Percentiles rank a stretch among this genome's conserved stretches.
Conservation (phyloP, 768 basidiomycete genomes). For the Pleurotus tuber-regium region DNA sequence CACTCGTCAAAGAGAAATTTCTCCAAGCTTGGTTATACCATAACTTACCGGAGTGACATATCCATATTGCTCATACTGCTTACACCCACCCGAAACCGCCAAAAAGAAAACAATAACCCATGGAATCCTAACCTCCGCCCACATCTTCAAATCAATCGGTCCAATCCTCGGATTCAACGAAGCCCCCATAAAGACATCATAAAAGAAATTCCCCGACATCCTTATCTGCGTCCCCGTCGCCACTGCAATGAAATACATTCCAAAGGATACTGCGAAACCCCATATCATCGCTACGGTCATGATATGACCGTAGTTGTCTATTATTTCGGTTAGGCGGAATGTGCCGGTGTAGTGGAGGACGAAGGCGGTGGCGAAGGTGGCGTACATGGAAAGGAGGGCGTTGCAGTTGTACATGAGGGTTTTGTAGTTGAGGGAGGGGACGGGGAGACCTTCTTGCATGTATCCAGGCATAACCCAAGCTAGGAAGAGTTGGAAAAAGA, state of each 20-base stretch:
- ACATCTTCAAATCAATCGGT: slow-evolving; percentile 95
- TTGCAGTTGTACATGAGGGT: slow-evolving; percentile 97
- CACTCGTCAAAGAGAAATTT: not conserved
- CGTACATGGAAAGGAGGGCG: slow-evolving; percentile 81
- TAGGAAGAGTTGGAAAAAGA: slow-evolving; percentile 86
- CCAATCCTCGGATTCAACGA: slow-evolving; percentile 92
- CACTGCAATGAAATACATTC: slow-evolving; percentile 79
- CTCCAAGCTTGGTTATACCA: not conserved
- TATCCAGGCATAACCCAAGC: slow-evolving; percentile 92
- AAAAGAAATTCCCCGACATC: slow-evolving; percentile 94
- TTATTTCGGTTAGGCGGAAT: slow-evolving; percentile 91
- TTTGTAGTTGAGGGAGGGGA: slow-evolving; percentile 91
- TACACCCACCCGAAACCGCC: slow-evolving; percentile 88
- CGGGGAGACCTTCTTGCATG: slow-evolving; percentile 92
- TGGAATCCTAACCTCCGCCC: slow-evolving; percentile 94
- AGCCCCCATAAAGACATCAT: slow-evolving; percentile 97
- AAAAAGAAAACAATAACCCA: slow-evolving; percentile 97
- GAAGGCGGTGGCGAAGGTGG: slow-evolving; percentile 73
- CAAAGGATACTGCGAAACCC: slow-evolving; percentile 78
- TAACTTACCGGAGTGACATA: slow-evolving; percentile 85
- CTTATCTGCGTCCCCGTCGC: slow-evolving; percentile 78
- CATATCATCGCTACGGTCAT: slow-evolving; percentile 96
- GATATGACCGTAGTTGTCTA: slow-evolving; percentile 93
- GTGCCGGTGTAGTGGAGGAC: slow-evolving; percentile 74
- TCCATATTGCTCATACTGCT: slow-evolving; percentile 91